Evolutionary conservation across 257 asterid species (phyloP).

Genomic region (Cinchona pubescens): DNA sequence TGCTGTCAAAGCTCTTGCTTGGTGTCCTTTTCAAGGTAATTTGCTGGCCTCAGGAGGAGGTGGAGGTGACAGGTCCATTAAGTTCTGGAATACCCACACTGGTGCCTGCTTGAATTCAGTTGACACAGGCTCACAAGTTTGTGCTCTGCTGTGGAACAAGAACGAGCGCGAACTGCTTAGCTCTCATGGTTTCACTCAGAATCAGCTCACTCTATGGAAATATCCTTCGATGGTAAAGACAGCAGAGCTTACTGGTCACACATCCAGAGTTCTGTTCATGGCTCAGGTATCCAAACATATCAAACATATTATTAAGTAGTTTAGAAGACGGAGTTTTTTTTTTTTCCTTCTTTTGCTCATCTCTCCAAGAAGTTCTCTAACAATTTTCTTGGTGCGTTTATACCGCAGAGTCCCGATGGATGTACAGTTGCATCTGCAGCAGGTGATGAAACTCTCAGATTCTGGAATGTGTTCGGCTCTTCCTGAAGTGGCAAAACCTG

Average conservation of each 20-base stretch:
- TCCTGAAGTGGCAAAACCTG: slow-evolving; percentile 78
- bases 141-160: slow-evolving; percentile 87
- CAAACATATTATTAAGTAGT: too few relatives aligned
- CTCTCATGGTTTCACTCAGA: slow-evolving; percentile 87
- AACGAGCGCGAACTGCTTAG: slow-evolving; percentile 85
- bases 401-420: slow-evolving; percentile 82
- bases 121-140: slow-evolving; percentile 93
- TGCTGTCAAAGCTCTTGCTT: slow-evolving; percentile 93
- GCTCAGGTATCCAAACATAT: slow-evolving; percentile 51
- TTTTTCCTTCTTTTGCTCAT: background rate
- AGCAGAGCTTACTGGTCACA: slow-evolving; percentile 92
- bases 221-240: slow-evolving; percentile 92
- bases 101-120: slow-evolving; percentile 92
- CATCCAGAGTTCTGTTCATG: slow-evolving; percentile 88
- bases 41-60: slow-evolving; percentile 90
- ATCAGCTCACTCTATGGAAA: slow-evolving; percentile 95
- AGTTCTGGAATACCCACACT: slow-evolving; percentile 92
- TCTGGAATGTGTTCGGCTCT: slow-evolving; percentile 92
- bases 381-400: background rate
- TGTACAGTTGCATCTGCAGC: slow-evolving; percentile 97
- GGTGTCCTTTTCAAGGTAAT: slow-evolving; percentile 95
- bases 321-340: background rate
- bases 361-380: background rate
- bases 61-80: slow-evolving; percentile 74
- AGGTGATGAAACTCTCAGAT: slow-evolving; percentile 86